Conservation (phyloP, 192 early-diverging fungal species). For the Podila clonocystis region DNA sequence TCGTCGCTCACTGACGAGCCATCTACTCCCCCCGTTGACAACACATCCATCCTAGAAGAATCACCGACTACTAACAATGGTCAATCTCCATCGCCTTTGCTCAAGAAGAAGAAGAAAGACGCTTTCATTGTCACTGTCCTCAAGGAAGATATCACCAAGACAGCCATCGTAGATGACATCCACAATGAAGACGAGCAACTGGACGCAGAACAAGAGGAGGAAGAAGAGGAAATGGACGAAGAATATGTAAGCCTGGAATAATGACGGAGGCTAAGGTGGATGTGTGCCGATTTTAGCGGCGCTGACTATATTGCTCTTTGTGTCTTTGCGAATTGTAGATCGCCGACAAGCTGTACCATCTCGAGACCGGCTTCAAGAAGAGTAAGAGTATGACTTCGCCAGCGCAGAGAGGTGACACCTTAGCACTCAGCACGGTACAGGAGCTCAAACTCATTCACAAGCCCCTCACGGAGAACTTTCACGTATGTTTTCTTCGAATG, state of each 20-base stretch:
- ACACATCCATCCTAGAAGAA: neutral
- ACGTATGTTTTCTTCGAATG: neutral
- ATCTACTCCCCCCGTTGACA: neutral
- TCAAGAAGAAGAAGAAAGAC: neutral
- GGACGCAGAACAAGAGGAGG: conserved; percentile 7
- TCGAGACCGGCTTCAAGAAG: conserved; percentile 18
- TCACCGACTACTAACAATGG: neutral
- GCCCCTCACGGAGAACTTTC: conserved; percentile 29
- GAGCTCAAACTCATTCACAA: conserved; percentile 19
- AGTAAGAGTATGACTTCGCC: neutral
- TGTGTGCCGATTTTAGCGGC: no score
- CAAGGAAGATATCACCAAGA: conserved; percentile 22
- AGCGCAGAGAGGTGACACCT: neutral
- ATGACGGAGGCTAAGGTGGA: no score
- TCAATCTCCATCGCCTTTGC: neutral
- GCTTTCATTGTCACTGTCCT: conserved; percentile 6
- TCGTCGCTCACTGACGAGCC: neutral
- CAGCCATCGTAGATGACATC: conserved; percentile 1
- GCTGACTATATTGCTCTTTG: neutral
- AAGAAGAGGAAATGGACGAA: conserved; percentile 20
- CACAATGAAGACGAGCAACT: conserved; percentile 15
- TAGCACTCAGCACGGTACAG: conserved; percentile 7
- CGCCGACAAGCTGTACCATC: conserved; percentile 3
- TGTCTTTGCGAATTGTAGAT: conserved; percentile 4
- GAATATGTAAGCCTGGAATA: conserved; percentile 12